phyloP scores from a whole-genome alignment of 108 stramenopile genomes.

The Nitzschia sp. region DNA sequence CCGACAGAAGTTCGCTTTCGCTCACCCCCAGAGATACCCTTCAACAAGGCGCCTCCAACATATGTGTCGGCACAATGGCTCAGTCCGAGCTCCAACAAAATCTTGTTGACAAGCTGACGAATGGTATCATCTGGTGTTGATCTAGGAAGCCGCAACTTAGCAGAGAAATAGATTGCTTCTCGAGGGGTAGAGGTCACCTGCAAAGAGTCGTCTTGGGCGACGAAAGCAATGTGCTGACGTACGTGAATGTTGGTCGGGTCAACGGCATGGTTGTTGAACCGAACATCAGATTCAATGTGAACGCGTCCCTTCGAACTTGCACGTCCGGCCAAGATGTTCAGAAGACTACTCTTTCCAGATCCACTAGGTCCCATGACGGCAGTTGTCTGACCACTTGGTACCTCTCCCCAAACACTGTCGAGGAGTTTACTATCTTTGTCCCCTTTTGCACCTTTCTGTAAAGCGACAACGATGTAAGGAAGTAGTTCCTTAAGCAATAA shows the following conservation, averaged over 20 bases:
- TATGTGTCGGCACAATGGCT: constrained; percentile 65
- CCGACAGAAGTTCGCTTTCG: constrained; percentile 72
- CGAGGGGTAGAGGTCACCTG: constrained; percentile 78
- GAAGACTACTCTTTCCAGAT: constrained; percentile 76
- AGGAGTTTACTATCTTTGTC: constrained; percentile 46
- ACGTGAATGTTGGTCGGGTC: constrained; percentile 66
- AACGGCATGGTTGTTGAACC: constrained; percentile 62
- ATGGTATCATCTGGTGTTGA: constrained; percentile 56
- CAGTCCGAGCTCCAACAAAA: constrained; percentile 77
- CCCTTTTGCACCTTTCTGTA: background rate
- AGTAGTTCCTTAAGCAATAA: no score
- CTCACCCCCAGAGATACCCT: constrained; percentile 79
- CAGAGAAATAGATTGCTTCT: constrained; percentile 85
- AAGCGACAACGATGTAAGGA: background rate
- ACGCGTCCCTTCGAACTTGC: constrained; percentile 38
- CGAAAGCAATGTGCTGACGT: constrained; percentile 81
- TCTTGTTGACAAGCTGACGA: constrained; percentile 58
- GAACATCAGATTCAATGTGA: constrained; percentile 53
- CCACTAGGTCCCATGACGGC: constrained; percentile 77
- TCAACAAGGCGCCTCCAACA: constrained; percentile 65
- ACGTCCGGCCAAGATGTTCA: constrained; percentile 81
- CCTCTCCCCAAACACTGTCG: constrained; percentile 66
- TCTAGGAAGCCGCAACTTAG: constrained; percentile 68
- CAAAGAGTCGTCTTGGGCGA: constrained; percentile 83
- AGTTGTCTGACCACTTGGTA: constrained; percentile 57